A percentile compares a stretch with the other conserved stretches of the same genome.
Conservation (phyloP, 768 basidiomycete genomes). For the button mushroom (Agaricus bisporus) region DNA sequence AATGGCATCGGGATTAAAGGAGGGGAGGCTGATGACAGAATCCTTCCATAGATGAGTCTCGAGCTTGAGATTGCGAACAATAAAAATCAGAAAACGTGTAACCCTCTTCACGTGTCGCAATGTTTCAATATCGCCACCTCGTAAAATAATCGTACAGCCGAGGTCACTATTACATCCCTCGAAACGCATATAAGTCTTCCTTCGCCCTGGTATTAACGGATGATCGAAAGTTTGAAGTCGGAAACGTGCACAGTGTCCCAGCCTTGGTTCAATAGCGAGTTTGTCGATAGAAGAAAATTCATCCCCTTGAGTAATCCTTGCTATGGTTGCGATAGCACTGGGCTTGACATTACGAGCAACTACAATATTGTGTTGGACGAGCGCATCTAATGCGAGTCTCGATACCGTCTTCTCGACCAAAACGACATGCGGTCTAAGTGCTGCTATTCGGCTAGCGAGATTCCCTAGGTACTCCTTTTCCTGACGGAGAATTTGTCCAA, state of each 20-base stretch:
- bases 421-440: slow-evolving; percentile 86
- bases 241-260: slow-evolving; percentile 85
- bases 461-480: slow-evolving; percentile 91
- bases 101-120: slow-evolving; percentile 87
- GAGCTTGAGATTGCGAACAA: slow-evolving; percentile 88
- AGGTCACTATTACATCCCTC: slow-evolving; percentile 91
- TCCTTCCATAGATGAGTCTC: slow-evolving; percentile 95
- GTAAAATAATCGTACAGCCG: slow-evolving; percentile 90
- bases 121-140: slow-evolving; percentile 80
- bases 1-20: slow-evolving; percentile 59
- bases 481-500: slow-evolving; percentile 86
- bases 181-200: slow-evolving; percentile 98
- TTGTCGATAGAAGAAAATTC: slow-evolving; percentile 95
- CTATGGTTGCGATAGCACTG: slow-evolving; percentile 79
- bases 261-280: slow-evolving; percentile 78
- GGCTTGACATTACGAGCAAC: slow-evolving; percentile 88
- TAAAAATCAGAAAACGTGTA: slow-evolving; percentile 85
- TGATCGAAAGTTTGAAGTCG: slow-evolving; percentile 94
- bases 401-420: slow-evolving; percentile 91
- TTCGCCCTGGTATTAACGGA: slow-evolving; percentile 82
- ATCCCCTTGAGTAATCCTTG: slow-evolving; percentile 93
- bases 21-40: slow-evolving; percentile 70
- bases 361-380: slow-evolving; percentile 79
- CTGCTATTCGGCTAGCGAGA: slow-evolving; percentile 84
- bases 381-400: slow-evolving; percentile 79